phyloP scores from a whole-genome alignment of 441 rosid genomes.

The Isatis lusitanica region DNA sequence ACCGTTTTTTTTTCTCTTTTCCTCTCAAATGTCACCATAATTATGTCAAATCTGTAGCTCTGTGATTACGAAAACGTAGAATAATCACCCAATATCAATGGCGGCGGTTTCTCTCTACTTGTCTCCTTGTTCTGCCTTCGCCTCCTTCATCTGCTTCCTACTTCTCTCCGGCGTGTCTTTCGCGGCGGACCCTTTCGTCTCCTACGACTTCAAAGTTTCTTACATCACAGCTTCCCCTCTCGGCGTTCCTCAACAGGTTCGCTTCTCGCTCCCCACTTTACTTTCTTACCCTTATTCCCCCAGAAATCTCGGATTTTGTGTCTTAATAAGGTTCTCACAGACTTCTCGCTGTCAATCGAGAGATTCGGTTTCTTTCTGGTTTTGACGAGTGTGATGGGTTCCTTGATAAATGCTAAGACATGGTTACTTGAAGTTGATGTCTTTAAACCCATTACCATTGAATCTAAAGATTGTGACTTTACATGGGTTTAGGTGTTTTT shows the following conservation, averaged over 20 bases:
- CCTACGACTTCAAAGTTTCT: conserved; percentile 63
- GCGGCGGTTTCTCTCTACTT: conserved; percentile 18
- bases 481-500: not conserved
- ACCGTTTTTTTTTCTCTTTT: not conserved
- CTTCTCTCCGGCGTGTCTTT: conserved; percentile 50
- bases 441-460: not conserved
- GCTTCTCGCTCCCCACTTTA: not conserved
- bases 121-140: conserved; percentile 24
- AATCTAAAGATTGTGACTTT: not conserved
- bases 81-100: not conserved
- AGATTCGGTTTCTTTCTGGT: not conserved
- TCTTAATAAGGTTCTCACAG: not conserved
- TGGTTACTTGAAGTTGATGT: not conserved
- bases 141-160: conserved; percentile 39
- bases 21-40: not conserved
- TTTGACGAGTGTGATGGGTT: not conserved
- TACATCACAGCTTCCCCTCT: conserved; percentile 77
- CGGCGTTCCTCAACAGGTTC: conserved; percentile 82
- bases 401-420: not conserved
- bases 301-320: not conserved
- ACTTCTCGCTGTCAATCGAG: not conserved
- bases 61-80: not conserved
- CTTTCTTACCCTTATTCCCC: not conserved
- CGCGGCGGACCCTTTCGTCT: conserved; percentile 66
- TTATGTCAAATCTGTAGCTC: conserved; percentile 23